Evolutionary conservation across 129 eudicot species (phyloP).

Genomic region (Calendula officinalis): DNA sequence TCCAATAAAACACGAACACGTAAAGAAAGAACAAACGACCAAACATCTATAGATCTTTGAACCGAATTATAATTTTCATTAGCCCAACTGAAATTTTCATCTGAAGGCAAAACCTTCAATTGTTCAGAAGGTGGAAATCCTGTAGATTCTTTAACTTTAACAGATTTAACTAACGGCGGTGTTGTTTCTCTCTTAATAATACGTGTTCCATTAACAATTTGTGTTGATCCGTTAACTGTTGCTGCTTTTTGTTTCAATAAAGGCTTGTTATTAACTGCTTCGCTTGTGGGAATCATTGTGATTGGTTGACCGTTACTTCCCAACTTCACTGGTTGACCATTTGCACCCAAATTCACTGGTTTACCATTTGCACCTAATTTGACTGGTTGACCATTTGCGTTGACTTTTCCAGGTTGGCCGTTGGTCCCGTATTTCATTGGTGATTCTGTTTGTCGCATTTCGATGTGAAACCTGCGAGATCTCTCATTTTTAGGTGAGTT

Average conservation of each 20-base stretch:
- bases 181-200: constrained; percentile 46
- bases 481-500: constrained; percentile 20
- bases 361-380: constrained; percentile 59
- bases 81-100: constrained; percentile 93
- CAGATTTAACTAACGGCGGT: constrained; percentile 34
- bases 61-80: constrained; percentile 78
- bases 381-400: constrained; percentile 49
- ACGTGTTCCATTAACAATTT: constrained; percentile 43
- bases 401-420: constrained; percentile 44
- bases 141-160: constrained; percentile 30
- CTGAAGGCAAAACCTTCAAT: constrained; percentile 68
- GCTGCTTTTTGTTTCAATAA: constrained; percentile 22
- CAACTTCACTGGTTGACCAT: constrained; percentile 48
- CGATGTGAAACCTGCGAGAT: constrained; percentile 32
- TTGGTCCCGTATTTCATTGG: constrained; percentile 44
- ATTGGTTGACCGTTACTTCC: constrained; percentile 56
- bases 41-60: constrained; percentile 83
- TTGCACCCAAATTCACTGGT: constrained; percentile 41
- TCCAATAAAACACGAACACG: constrained; percentile 87
- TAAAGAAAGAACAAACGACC: constrained; percentile 85
- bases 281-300: constrained; percentile 72
- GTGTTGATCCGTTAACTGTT: constrained; percentile 41
- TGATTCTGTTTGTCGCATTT: constrained; percentile 57
- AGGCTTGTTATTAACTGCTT: constrained; percentile 40
- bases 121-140: constrained; percentile 69